These are phyloP conservation scores for Fusarium tupiense DNA, from an alignment of 2,329 filamentous ascomycete genomes.

Conservation along the genomic window DNA sequence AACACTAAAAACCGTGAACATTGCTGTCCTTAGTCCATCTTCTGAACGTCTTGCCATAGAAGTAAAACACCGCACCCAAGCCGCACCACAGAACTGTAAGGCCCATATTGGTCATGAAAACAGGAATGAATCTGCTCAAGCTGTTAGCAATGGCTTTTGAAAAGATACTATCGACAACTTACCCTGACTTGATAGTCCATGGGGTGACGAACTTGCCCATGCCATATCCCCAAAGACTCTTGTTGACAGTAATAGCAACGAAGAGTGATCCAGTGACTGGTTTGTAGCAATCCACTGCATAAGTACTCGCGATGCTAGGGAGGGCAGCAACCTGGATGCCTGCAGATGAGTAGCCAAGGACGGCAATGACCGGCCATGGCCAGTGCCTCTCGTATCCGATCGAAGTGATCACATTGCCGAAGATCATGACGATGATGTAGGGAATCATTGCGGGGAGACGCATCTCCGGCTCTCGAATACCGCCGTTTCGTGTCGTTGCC, in stretches of 20 bases:
- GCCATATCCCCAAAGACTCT: background rate
- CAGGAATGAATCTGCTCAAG: background rate
- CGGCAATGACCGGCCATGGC: background rate
- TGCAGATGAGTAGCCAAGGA: background rate
- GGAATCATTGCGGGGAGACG: conserved; percentile 2
- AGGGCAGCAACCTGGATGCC: conserved; percentile 1
- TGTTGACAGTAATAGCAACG: background rate
- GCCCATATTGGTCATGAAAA: conserved; percentile 9
- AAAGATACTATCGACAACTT: fast-evolving
- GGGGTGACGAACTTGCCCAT: conserved; percentile 5
- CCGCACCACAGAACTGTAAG: background rate
- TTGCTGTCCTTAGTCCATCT: conserved; percentile 1
- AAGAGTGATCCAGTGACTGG: conserved; percentile 3
- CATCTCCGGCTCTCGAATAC: conserved; percentile 3
- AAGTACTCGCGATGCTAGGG: background rate
- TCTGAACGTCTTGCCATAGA: conserved; percentile 1
- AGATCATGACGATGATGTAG: background rate
- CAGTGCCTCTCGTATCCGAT: background rate
- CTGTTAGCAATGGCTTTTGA: fast-evolving
- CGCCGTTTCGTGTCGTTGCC: background rate
- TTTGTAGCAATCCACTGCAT: conserved; percentile 1
- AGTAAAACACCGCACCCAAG: background rate
- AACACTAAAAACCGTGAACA: background rate
- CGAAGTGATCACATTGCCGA: background rate
- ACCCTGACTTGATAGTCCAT: conserved; percentile 14